Percentiles rank a stretch among this genome's conserved stretches.
phyloP scores from a whole-genome alignment of 2,329 filamentous ascomycete genomes.

The Fusarium mexicanum region DNA sequence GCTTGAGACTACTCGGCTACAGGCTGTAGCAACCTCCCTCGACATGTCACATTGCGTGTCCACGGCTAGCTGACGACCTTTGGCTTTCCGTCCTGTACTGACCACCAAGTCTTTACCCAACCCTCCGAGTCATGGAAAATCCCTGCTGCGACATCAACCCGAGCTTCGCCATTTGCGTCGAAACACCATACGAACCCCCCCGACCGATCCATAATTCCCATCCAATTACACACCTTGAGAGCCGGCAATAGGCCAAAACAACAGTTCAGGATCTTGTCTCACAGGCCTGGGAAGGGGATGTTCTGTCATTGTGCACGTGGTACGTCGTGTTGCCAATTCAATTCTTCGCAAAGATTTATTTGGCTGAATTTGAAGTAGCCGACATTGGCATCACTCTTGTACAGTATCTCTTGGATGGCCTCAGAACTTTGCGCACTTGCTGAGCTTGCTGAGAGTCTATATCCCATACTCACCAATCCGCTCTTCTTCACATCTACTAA shows the following conservation, averaged over 20 bases:
- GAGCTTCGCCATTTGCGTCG: not conserved
- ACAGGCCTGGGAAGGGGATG: rapidly evolving
- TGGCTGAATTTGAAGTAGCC: not conserved
- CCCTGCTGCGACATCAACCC: not conserved
- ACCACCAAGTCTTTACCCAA: not conserved
- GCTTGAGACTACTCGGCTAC: slow-evolving; percentile 1
- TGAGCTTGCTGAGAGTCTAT: not conserved
- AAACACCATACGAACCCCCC: not conserved
- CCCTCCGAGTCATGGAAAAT: rapidly evolving
- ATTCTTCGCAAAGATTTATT: not conserved
- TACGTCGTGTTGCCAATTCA: rapidly evolving
- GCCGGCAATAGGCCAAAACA: not conserved
- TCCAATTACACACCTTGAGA: rapidly evolving
- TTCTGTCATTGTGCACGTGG: not conserved
- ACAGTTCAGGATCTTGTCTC: rapidly evolving
- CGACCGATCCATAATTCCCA: not conserved
- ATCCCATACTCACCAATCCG: not conserved
- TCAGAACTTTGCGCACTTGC: not conserved
- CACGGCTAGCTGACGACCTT: too few relatives aligned
- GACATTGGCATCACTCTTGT: rapidly evolving
- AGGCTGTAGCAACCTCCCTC: not conserved
- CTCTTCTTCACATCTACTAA: not conserved
- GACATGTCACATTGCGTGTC: too few relatives aligned
- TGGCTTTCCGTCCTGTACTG: not conserved
- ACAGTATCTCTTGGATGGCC: rapidly evolving